Evolutionary conservation across 2,329 filamentous ascomycete genomes (phyloP).

Genomic region (Trichoderma brevicompactum): DNA sequence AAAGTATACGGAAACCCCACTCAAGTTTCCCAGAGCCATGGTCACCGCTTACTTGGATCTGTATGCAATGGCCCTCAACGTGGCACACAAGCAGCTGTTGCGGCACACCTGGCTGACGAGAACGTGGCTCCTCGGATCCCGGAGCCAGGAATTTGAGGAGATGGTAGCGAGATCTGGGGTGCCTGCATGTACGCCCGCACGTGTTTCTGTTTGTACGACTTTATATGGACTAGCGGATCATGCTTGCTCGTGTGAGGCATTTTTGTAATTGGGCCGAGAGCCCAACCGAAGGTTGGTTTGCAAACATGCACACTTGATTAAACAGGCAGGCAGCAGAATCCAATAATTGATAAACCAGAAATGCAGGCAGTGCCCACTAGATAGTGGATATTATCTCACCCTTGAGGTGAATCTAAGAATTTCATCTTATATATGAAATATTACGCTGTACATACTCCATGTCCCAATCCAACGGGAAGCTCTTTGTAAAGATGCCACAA

Average conservation of each 20-base stretch:
- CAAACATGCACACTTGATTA: too few species aligned
- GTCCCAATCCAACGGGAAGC: too few species aligned
- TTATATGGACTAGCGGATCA: too few species aligned
- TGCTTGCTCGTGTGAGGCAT: neutral
- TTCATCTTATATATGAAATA: too few species aligned
- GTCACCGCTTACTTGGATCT: neutral
- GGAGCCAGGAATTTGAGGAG: neutral
- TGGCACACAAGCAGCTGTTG: neutral
- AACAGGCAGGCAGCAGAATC: too few species aligned
- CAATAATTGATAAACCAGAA: too few species aligned
- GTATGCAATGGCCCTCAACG: too few species aligned
- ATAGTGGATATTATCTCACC: too few species aligned
- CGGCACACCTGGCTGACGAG: neutral
- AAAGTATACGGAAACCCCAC: neutral
- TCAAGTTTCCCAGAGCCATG: neutral
- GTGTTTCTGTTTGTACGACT: neutral
- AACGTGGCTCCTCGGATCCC: constrained; percentile 1
- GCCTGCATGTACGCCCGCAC: neutral
- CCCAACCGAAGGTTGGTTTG: neutral
- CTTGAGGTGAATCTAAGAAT: too few species aligned
- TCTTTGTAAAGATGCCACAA: too few species aligned
- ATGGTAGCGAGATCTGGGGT: neutral
- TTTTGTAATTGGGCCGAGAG: neutral
- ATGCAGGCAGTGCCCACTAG: too few species aligned
- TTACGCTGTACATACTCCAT: too few species aligned